Percentiles rank a stretch among this genome's conserved stretches.
Conservation (phyloP, 495 filamentous ascomycete species). For the Lasiosphaeria miniovina region DNA sequence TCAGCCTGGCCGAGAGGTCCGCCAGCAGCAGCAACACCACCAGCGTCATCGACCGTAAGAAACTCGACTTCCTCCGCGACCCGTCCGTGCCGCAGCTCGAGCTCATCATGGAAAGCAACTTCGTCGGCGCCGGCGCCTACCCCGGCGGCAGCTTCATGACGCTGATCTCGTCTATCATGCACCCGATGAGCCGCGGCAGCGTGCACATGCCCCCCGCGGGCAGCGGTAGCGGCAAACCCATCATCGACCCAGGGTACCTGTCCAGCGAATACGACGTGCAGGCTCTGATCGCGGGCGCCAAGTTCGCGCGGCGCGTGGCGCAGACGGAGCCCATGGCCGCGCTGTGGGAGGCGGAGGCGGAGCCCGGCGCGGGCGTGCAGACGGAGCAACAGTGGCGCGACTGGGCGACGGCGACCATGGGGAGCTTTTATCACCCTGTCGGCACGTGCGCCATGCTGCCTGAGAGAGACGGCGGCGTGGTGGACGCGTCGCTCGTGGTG, state of each 20-base stretch:
- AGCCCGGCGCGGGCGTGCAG: constrained; percentile 22
- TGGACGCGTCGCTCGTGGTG: constrained; percentile 45
- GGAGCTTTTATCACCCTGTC: constrained; percentile 30
- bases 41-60: constrained; percentile 15
- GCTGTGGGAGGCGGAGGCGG: constrained; percentile 27
- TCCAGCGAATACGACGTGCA: constrained; percentile 27
- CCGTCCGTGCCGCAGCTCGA: constrained; percentile 29
- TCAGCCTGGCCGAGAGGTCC: constrained; percentile 8
- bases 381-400: constrained; percentile 25
- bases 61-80: constrained; percentile 22
- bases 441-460: constrained; percentile 53
- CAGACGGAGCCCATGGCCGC: constrained; percentile 17
- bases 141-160: constrained; percentile 40
- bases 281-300: constrained; percentile 16
- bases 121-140: constrained; percentile 33
- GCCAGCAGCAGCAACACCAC: not conserved
- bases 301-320: constrained; percentile 23
- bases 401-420: constrained; percentile 19
- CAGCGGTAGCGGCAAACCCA: constrained; percentile 11
- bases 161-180: constrained; percentile 36
- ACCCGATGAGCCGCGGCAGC: constrained; percentile 51
- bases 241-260: constrained; percentile 26
- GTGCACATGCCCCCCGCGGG: constrained; percentile 44
- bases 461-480: constrained; percentile 41
- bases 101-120: constrained; percentile 31